Evolutionary conservation across 495 filamentous ascomycete genomes (phyloP), one percentile per base, ranked within the genome.

Genomic region (Letharia columbiana): DNA sequence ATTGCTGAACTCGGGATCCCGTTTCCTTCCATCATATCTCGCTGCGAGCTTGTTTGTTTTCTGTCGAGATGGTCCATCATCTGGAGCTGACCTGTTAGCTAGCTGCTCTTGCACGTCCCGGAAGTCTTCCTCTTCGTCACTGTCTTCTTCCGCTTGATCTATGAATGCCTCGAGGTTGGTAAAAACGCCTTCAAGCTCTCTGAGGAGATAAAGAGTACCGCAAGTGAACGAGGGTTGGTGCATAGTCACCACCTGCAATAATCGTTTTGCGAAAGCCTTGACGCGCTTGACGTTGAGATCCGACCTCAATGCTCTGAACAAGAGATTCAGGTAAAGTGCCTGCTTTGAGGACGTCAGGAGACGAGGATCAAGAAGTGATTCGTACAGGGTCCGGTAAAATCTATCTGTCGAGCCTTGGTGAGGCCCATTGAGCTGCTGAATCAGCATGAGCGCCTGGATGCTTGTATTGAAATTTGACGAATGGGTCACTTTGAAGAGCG

Each of bases 401-500:
- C 95, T 86, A 69, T 98, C 95, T 11, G 87, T 84, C 37, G 86
- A 85, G 63, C 84, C 79, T 73, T 93, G 86, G 73, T 95, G 91
- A 11, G 89, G 83, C 20, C 85, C 76, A 8, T 90, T 88, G 40
- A 98, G 83, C 74, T 98, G 95, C 74, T 97, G 94, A 67, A 98
- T 94, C 63, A 98, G 80, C 86, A 96, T 90, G 64, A 98, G 79
- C 44, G 94, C 94, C 75, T 98, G 94, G 40, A 98, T 90, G 72
- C 91, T 92, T 11, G 95, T 98, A 78, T 97, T 98, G 81, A 98
- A 98, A 73, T 98, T 98, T 17, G 94, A 91, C 0, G 94, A 97
- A 75, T 98, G 93, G 1, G 94, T 95, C 68, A 98, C 92, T 69
- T 85, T 84, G 81, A 97, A 98, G 41, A 98, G 79, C 5, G 92